A percentile compares a stretch with the other conserved stretches of the same genome.
Conservation (phyloP, 768 basidiomycete species). For the Strobilomyces echinocephalus region DNA sequence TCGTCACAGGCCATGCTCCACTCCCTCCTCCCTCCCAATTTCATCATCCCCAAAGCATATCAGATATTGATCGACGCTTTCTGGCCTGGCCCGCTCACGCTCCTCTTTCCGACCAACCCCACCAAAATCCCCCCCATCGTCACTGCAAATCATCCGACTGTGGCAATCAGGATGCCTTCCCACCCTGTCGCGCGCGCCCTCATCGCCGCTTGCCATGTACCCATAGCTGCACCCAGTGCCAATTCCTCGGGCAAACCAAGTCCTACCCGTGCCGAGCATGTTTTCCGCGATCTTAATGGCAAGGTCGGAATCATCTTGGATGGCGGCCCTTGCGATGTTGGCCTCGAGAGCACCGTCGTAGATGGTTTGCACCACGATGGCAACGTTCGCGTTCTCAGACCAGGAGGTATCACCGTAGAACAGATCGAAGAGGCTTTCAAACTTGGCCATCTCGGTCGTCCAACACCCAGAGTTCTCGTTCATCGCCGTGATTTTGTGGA, state of each 20-base stretch:
- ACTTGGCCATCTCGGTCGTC: slow-evolving; percentile 34
- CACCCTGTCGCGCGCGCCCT: slow-evolving; percentile 91
- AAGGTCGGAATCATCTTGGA: slow-evolving; percentile 80
- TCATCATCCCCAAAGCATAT: slow-evolving; percentile 61
- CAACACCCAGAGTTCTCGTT: slow-evolving; percentile 63
- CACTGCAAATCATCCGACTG: slow-evolving; percentile 73
- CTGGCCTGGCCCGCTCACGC: slow-evolving; percentile 93
- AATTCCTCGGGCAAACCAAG: slow-evolving; percentile 93
- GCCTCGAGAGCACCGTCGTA: slow-evolving; percentile 93
- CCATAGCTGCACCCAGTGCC: slow-evolving; percentile 92
- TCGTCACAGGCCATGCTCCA: slow-evolving; percentile 80
- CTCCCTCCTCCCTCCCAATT: slow-evolving; percentile 64
- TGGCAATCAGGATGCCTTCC: slow-evolving; percentile 91
- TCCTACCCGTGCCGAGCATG: slow-evolving; percentile 87
- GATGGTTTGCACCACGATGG: slow-evolving; percentile 79
- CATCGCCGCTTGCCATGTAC: slow-evolving; percentile 66
- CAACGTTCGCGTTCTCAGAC: slow-evolving; percentile 75
- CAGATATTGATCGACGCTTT: slow-evolving; percentile 71
- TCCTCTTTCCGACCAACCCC: slow-evolving; percentile 78
- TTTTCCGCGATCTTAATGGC: slow-evolving; percentile 68
- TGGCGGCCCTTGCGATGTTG: slow-evolving; percentile 87
- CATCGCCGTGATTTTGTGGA: slow-evolving; percentile 76
- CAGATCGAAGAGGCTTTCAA: slow-evolving; percentile 63
- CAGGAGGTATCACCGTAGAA: slow-evolving; percentile 91
- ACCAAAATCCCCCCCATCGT: slow-evolving; percentile 63